phyloP scores from a whole-genome alignment of 768 basidiomycete species.

The Auricularia cornea region DNA sequence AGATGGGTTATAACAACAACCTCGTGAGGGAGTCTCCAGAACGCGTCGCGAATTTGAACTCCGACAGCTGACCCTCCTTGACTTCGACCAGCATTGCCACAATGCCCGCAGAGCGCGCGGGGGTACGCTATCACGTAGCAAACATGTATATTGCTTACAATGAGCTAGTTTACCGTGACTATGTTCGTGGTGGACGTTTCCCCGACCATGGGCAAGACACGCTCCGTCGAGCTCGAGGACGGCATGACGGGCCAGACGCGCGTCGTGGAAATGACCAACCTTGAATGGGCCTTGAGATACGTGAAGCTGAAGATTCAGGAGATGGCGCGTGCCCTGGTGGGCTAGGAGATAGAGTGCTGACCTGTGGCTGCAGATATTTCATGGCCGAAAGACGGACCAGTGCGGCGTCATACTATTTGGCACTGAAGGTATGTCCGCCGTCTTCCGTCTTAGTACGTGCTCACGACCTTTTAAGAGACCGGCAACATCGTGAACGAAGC shows the following conservation, averaged over 20 bases:
- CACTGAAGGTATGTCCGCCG: slow-evolving; percentile 49
- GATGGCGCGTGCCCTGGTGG: slow-evolving; percentile 46
- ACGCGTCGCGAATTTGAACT: too few species aligned
- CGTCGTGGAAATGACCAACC: slow-evolving; percentile 57
- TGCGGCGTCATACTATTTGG: slow-evolving; percentile 87
- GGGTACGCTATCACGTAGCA: too few species aligned
- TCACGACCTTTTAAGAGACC: too few species aligned
- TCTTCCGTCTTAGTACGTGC: too few species aligned
- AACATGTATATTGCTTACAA: too few species aligned
- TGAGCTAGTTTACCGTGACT: slow-evolving; percentile 80
- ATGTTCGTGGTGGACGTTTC: slow-evolving; percentile 89
- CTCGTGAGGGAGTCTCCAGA: too few species aligned
- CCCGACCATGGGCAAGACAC: slow-evolving; percentile 66
- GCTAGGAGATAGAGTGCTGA: neutral
- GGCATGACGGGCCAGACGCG: slow-evolving; percentile 43
- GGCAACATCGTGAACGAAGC: slow-evolving; percentile 53
- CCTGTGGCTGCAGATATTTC: slow-evolving; percentile 57
- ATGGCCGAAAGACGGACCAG: slow-evolving; percentile 87
- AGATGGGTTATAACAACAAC: too few species aligned
- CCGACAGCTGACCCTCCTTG: too few species aligned
- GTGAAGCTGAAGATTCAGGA: slow-evolving; percentile 88
- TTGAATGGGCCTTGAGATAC: slow-evolving; percentile 78
- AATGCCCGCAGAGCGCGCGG: too few species aligned
- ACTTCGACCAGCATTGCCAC: too few species aligned
- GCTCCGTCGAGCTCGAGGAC: slow-evolving; percentile 47